Percentiles rank a stretch among this genome's conserved stretches.
These are phyloP conservation scores for Uronychia binucleata DNA, from an alignment of 73 alveolate species.

Conservation along the genomic window DNA sequence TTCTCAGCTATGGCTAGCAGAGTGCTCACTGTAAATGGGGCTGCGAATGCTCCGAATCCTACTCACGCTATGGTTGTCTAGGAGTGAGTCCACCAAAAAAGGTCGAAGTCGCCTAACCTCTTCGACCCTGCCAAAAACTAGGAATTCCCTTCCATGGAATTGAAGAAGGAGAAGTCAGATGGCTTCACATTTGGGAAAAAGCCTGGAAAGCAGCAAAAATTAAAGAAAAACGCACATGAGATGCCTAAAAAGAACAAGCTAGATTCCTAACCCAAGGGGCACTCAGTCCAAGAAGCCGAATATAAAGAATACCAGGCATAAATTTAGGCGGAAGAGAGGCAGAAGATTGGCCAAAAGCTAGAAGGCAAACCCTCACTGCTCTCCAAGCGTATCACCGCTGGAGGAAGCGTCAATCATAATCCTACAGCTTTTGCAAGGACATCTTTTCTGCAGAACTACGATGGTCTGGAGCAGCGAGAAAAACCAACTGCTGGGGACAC, in stretches of 20 bases:
- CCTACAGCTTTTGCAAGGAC: neutral
- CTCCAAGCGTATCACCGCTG: neutral
- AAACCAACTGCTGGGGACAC: neutral
- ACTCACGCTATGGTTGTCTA: neutral
- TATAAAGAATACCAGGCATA: too few relatives aligned
- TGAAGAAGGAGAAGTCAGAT: neutral
- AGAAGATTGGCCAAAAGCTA: conserved; percentile 7
- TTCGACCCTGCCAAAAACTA: neutral
- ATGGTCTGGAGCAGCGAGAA: too few relatives aligned
- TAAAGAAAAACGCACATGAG: neutral
- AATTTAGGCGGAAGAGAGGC: too few relatives aligned
- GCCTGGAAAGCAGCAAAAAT: neutral
- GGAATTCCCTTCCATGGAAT: neutral
- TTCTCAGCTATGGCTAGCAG: neutral
- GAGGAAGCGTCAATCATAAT: neutral
- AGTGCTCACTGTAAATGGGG: neutral
- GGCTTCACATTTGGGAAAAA: neutral
- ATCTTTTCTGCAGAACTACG: neutral
- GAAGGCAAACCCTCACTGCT: neutral
- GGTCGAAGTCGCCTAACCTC: neutral
- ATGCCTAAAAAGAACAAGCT: neutral
- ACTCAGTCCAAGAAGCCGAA: too few relatives aligned
- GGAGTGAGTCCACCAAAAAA: neutral
- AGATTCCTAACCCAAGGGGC: too few relatives aligned
- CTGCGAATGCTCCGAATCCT: neutral